Evolutionary conservation across 2,329 filamentous ascomycete species (phyloP).

Genomic region (Apiospora sp.): DNA sequence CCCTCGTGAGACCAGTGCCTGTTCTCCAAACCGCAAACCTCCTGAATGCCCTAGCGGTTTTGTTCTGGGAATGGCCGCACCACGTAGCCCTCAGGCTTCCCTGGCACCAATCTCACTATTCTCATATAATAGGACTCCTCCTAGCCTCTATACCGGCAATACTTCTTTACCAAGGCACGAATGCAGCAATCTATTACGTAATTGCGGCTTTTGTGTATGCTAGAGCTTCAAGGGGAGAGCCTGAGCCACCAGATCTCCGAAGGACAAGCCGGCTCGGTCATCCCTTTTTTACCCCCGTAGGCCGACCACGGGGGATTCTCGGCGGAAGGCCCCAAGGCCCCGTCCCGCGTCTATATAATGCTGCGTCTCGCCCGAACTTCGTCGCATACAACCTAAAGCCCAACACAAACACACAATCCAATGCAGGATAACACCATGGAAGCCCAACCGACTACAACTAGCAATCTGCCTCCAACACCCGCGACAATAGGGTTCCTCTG

Average conservation of each 20-base stretch:
- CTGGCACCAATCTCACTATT: neutral
- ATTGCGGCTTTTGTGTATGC: neutral
- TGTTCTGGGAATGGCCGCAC: neutral
- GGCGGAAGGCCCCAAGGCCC: neutral
- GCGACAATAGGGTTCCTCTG: neutral
- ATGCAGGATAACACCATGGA: neutral
- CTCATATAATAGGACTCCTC: neutral
- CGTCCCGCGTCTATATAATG: neutral
- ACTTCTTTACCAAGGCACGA: neutral
- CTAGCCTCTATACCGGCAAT: neutral
- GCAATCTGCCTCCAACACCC: neutral
- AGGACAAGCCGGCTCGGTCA: neutral
- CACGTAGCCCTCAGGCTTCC: neutral
- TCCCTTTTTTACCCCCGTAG: neutral
- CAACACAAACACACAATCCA: neutral
- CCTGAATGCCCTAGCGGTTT: neutral
- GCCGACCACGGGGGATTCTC: neutral
- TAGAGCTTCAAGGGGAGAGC: neutral
- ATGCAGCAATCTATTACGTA: neutral
- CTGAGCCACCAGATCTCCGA: neutral
- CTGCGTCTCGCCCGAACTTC: neutral
- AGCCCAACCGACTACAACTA: neutral
- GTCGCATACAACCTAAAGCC: neutral
- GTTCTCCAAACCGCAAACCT: conserved; percentile 11
- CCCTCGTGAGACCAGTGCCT: conserved; percentile 5